Conservation (phyloP, 2,329 filamentous ascomycete species). For the Monilinia polystroma region DNA sequence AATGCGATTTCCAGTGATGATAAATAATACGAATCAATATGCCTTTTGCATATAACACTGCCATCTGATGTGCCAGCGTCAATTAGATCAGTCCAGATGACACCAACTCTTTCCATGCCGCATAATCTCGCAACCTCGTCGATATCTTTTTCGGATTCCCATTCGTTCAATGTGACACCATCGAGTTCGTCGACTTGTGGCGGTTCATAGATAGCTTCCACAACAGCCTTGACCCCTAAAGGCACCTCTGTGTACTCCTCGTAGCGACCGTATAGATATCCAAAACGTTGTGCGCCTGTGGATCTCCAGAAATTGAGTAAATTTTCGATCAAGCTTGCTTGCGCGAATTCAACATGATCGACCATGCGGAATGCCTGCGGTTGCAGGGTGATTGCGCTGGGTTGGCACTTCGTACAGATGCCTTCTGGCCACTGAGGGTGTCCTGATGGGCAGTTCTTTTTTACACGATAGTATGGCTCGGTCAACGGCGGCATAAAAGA, state of each 20-base stretch:
- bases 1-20: slow-evolving; percentile 91
- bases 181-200: slow-evolving; percentile 88
- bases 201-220: slow-evolving; percentile 96
- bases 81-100: slow-evolving; percentile 91
- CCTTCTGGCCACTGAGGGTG: slow-evolving; percentile 93
- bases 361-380: slow-evolving; percentile 95
- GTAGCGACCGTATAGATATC: slow-evolving; percentile 88
- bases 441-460: slow-evolving; percentile 83
- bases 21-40: slow-evolving; percentile 87
- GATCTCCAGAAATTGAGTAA: slow-evolving; percentile 90
- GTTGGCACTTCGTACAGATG: slow-evolving; percentile 97
- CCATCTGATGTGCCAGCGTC: slow-evolving; percentile 80
- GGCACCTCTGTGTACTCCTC: slow-evolving; percentile 90
- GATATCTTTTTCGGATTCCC: slow-evolving; percentile 80
- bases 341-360: slow-evolving; percentile 95
- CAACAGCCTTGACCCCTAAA: slow-evolving; percentile 88
- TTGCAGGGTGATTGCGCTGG: slow-evolving; percentile 92
- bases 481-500: slow-evolving; percentile 95
- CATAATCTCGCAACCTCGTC: slow-evolving; percentile 79
- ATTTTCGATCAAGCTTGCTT: slow-evolving; percentile 79
- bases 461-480: slow-evolving; percentile 90
- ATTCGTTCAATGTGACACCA: slow-evolving; percentile 79
- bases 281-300: slow-evolving; percentile 79
- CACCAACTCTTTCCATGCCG: slow-evolving; percentile 82
- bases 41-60: slow-evolving; percentile 88